A percentile compares a stretch with the other conserved stretches of the same genome.
Conservation (phyloP, 805 yeast genomes). For the Maudiozyma bulderi region DNA sequence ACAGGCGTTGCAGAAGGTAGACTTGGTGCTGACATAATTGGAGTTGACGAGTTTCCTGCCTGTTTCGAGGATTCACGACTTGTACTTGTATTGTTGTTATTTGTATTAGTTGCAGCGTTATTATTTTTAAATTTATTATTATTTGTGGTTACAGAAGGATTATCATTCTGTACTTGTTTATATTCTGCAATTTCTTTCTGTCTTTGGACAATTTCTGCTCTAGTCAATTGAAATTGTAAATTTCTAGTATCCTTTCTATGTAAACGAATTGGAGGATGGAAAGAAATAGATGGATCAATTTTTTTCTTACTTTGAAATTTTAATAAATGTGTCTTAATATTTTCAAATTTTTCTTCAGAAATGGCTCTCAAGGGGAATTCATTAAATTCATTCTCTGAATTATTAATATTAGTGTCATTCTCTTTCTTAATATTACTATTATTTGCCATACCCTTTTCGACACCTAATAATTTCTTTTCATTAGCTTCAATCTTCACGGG, state of each 20-base stretch:
- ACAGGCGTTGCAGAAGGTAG: neutral
- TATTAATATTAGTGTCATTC: neutral
- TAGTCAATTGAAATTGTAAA: conserved; percentile 73
- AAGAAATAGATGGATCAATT: conserved; percentile 62
- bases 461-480: conserved; percentile 19
- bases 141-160: conserved; percentile 13
- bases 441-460: conserved; percentile 5
- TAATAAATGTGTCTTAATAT: conserved; percentile 68
- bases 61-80: neutral
- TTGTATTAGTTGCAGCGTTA: neutral
- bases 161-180: conserved; percentile 29
- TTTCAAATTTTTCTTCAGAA: conserved; percentile 58
- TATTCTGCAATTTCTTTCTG: conserved; percentile 38
- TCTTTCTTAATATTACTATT: conserved; percentile 5
- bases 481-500: conserved; percentile 23
- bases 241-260: conserved; percentile 92
- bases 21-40: neutral
- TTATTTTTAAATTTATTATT: neutral
- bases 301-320: conserved; percentile 66
- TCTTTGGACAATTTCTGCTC: conserved; percentile 64
- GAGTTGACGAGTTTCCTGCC: neutral
- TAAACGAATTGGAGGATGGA: conserved; percentile 73
- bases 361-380: conserved; percentile 55
- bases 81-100: neutral
- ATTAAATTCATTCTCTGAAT: conserved; percentile 22